Conservation (phyloP, 192 early-diverging fungal species). For the Backusella circina region DNA sequence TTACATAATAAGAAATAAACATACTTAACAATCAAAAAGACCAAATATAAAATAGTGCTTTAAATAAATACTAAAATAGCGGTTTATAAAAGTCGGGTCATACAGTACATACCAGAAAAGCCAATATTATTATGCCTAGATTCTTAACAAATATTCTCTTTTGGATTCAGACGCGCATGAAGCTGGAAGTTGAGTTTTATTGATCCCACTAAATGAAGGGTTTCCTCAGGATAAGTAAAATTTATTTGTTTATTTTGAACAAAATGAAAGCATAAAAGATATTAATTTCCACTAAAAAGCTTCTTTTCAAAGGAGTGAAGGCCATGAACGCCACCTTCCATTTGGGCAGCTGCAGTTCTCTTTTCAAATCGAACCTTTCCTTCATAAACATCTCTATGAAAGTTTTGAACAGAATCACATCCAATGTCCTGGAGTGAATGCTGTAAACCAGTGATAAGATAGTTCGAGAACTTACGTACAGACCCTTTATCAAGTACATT, state of each 20-base stretch:
- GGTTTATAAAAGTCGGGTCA: not conserved
- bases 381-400: constrained; percentile 62
- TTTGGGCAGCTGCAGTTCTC: constrained; percentile 89
- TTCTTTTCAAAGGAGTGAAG: constrained; percentile 83
- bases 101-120: not conserved
- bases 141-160: not conserved
- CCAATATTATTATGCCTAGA: not conserved
- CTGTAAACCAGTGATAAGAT: constrained; percentile 91
- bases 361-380: constrained; percentile 92
- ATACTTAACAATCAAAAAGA: not conserved
- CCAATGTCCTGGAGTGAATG: constrained; percentile 99
- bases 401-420: constrained; percentile 56
- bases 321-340: constrained; percentile 96
- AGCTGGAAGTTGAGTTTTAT: not conserved
- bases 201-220: not conserved
- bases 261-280: not conserved
- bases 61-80: not conserved
- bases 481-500: constrained; percentile 97
- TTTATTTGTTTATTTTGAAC: not conserved
- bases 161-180: not conserved
- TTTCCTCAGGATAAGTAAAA: not conserved
- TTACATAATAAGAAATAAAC: not conserved
- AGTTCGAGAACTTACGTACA: constrained; percentile 90
- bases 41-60: not conserved
- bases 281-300: constrained; percentile 42